Conservation (phyloP, 352 stramenopile genomes). For the Pseudoperonospora humuli region DNA sequence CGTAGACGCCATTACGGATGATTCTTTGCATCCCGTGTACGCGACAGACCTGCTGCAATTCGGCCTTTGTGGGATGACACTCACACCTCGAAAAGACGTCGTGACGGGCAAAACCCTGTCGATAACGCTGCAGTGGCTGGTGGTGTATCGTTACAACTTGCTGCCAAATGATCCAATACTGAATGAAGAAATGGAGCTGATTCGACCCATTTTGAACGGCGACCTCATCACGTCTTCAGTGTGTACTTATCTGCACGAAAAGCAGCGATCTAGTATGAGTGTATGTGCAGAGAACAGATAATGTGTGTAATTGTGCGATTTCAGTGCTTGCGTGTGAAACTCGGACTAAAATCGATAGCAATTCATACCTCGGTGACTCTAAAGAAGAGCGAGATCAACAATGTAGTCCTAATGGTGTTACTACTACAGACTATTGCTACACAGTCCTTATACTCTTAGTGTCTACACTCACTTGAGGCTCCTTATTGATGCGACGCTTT, state of each 20-base stretch:
- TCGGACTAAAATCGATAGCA: too few species aligned
- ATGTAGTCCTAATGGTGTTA: too few species aligned
- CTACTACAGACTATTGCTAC: too few species aligned
- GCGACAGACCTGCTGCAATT: constrained; percentile 10
- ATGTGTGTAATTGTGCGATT: too few species aligned
- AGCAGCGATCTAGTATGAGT: constrained; percentile 2
- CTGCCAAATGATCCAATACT: constrained; percentile 17
- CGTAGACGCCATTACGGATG: constrained; percentile 25
- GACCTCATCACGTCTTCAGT: constrained; percentile 28
- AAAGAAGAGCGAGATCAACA: too few species aligned
- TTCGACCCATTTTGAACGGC: constrained; percentile 30
- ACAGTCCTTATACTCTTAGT: too few species aligned
- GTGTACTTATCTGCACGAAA: constrained; percentile 23
- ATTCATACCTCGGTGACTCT: too few species aligned
- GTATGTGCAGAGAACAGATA: too few species aligned
- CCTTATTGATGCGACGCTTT: too few species aligned
- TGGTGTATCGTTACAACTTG: constrained; percentile 30
- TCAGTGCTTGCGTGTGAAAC: too few species aligned
- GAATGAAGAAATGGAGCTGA: constrained; percentile 15
- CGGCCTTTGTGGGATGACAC: constrained; percentile 17
- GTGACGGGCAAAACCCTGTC: constrained; percentile 8
- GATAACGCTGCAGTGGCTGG: constrained; percentile 20
- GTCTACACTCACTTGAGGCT: too few species aligned
- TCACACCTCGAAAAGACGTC: constrained; percentile 17
- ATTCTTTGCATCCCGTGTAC: constrained; percentile 19